phyloP scores from a whole-genome alignment of 148 eudicot species.

The Cornus suecica region DNA sequence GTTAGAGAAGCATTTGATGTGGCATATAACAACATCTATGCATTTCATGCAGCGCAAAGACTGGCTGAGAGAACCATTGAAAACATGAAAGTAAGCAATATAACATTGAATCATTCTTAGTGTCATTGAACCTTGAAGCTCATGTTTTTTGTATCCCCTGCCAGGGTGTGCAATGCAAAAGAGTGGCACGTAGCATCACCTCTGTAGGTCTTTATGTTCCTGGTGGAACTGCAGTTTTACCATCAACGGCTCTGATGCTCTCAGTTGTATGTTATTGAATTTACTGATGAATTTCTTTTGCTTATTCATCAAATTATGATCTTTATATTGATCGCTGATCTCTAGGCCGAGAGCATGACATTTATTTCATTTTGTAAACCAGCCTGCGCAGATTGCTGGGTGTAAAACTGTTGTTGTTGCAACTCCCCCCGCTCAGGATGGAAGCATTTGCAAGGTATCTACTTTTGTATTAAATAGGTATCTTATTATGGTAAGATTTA shows the following conservation, averaged over 20 bases:
- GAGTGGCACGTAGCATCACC: conserved; percentile 84
- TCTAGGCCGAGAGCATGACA: conserved; percentile 1
- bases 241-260: conserved; percentile 98
- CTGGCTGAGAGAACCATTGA: conserved; percentile 68
- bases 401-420: conserved; percentile 94
- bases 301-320: conserved; percentile 4
- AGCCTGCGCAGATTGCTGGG: conserved; percentile 99
- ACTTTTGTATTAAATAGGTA: conserved; percentile 2
- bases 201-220: conserved; percentile 98
- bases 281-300: conserved; percentile 6
- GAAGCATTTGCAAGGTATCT: conserved; percentile 87
- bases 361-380: conserved; percentile 17
- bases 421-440: conserved; percentile 89
- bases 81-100: conserved; percentile 75
- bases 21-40: conserved; percentile 89
- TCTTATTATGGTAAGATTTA: background rate
- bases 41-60: conserved; percentile 95
- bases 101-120: conserved; percentile 5
- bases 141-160: conserved; percentile 1
- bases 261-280: conserved; percentile 64
- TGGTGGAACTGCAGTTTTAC: conserved; percentile 98
- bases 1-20: conserved; percentile 96
- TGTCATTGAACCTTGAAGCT: conserved; percentile 18
- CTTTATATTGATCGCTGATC: conserved; percentile 7
- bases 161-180: conserved; percentile 97